Evolutionary conservation across 257 asterid genomes (phyloP), one percentile per base, ranked within the genome.

Genomic region (Eucommia ulmoides): DNA sequence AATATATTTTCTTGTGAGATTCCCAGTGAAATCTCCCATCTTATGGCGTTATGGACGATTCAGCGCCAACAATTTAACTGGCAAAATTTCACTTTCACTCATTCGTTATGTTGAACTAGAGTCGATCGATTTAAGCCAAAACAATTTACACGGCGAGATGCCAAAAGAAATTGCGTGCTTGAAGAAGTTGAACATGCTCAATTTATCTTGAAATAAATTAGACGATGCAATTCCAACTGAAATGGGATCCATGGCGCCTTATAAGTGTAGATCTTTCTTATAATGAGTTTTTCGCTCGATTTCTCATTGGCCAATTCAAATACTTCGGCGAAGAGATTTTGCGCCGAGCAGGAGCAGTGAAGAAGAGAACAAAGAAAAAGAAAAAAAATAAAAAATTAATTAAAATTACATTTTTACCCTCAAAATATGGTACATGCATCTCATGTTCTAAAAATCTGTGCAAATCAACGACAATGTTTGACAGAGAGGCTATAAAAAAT

Each of bases 191-290:
- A 84, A 82, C 20, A 58, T 71, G 0, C 73, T 88, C 5, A 84
- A 88, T 62, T 63, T 88, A 16, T 88, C 95, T 0, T 57, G 84
- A 52, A 88, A 88, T 45, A 64, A 35, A 16, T 55, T 88, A 14
- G 59, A 58, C 2, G 95, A 94, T 0, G 60, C 50, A 12, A 77
- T 88, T 50, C 94, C 93, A 0, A 65, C 58, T 1, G 92, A 80
- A 23, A 63, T 88, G 1, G 95, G 97, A 17, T 26, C 56, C 1
- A 70, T 84, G 94, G 70, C 61, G 89, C 57, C 42, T 88, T 19
- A 82, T 94, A 0, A 65, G 61, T 5, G 56, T 88, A 17, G 97
- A 88, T 41, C 81, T 88, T 54, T 84, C 95, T 1, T 75, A 65
- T 58, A 88, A 88, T 14, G 78, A 70, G 47, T 74, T 88, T 26